phyloP scores from a whole-genome alignment of 805 yeast genomes.

The Pichia phayaonensis region DNA sequence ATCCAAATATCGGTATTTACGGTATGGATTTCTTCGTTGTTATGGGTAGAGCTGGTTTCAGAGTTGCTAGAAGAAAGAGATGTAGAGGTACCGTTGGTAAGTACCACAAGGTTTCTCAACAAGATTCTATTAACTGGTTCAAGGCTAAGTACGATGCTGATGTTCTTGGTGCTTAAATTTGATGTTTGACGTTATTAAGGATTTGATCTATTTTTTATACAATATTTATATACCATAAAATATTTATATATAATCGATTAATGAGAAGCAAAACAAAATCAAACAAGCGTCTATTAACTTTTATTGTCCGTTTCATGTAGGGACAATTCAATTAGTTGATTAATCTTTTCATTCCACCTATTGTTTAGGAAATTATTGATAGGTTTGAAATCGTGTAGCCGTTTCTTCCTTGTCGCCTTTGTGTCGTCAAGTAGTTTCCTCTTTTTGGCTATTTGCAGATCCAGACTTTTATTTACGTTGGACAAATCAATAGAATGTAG shows the following conservation, averaged over 20 bases:
- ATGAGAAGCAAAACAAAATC: too few species aligned
- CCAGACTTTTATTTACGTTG: too few species aligned
- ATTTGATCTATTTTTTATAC: too few species aligned
- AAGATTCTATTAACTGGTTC: conserved; percentile 97
- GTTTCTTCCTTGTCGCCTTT: conserved; percentile 33
- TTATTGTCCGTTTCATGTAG: conserved; percentile 11
- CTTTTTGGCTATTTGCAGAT: conserved; percentile 5
- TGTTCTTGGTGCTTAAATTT: conserved; percentile 65
- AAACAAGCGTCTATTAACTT: background rate
- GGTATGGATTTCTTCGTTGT: conserved; percentile 99
- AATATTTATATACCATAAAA: too few species aligned
- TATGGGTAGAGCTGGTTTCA: conserved; percentile 98
- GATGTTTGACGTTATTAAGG: too few species aligned
- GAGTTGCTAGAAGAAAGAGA: conserved; percentile 99
- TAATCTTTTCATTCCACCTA: conserved; percentile 45
- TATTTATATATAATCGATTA: too few species aligned
- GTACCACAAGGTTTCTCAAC: conserved; percentile 85
- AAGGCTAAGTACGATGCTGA: conserved; percentile 99
- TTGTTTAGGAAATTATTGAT: conserved; percentile 37
- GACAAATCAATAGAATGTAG: background rate
- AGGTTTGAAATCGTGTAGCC: conserved; percentile 39
- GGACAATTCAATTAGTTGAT: conserved; percentile 28
- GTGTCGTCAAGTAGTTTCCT: conserved; percentile 41
- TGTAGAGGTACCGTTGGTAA: conserved; percentile 81
- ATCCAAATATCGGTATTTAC: conserved; percentile 98